Evolutionary conservation across 2,329 filamentous ascomycete species (phyloP).

Genomic region (Ilyonectria mors-panacis): DNA sequence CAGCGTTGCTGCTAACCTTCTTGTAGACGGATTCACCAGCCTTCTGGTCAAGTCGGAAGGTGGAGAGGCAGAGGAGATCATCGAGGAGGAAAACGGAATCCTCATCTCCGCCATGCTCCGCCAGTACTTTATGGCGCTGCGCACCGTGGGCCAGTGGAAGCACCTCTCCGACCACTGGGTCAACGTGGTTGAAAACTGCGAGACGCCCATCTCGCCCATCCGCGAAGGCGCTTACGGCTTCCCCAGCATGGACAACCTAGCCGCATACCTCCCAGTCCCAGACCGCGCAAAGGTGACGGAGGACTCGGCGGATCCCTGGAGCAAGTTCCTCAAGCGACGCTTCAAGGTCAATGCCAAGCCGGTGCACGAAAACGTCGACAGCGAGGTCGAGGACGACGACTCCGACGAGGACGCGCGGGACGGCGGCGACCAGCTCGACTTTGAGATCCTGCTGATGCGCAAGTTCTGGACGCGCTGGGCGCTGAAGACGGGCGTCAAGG

Average conservation of each 20-base stretch:
- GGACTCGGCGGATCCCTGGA: conserved; percentile 52
- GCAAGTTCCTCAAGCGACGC: conserved; percentile 54
- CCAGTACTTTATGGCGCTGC: conserved; percentile 92
- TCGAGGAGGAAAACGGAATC: conserved; percentile 89
- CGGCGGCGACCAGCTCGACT: conserved; percentile 62
- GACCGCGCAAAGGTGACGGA: conserved; percentile 38
- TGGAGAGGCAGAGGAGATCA: conserved; percentile 81
- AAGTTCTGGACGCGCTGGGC: conserved; percentile 83
- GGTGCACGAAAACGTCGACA: conserved; percentile 55
- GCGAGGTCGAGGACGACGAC: conserved; percentile 60
- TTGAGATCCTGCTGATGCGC: conserved; percentile 75
- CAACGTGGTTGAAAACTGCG: conserved; percentile 73
- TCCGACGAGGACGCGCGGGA: conserved; percentile 51
- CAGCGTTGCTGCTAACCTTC: conserved; percentile 29
- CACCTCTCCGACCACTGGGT: conserved; percentile 80
- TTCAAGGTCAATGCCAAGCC: conserved; percentile 54
- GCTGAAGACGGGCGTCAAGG: conserved; percentile 74
- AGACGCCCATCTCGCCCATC: conserved; percentile 61
- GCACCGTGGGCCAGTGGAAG: conserved; percentile 85
- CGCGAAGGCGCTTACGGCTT: conserved; percentile 34
- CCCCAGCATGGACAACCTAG: conserved; percentile 36
- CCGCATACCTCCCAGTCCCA: conserved; percentile 44
- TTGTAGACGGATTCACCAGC: conserved; percentile 80
- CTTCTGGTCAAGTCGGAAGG: conserved; percentile 84
- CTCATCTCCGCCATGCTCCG: conserved; percentile 88